These are phyloP conservation scores for Candida namnaoensis DNA, from an alignment of 805 yeast species.

Conservation along the genomic window DNA sequence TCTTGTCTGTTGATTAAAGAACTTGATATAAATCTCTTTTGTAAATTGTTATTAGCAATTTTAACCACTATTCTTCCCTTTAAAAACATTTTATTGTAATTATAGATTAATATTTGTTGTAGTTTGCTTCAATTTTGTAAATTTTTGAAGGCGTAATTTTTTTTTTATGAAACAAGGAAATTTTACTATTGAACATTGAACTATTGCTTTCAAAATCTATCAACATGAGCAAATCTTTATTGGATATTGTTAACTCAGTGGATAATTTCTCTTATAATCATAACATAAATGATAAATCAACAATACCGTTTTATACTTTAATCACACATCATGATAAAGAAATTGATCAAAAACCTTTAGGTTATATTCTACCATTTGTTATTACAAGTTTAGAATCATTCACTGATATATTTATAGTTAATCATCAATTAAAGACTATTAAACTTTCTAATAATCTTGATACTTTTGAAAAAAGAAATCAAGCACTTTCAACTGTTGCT, in stretches of 20 bases:
- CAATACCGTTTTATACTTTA: background rate
- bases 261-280: background rate
- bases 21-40: no score
- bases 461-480: conserved; percentile 31
- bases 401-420: conserved; percentile 14
- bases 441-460: conserved; percentile 20
- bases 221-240: no score
- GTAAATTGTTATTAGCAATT: no score
- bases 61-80: no score
- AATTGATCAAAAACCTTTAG: background rate
- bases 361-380: background rate
- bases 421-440: conserved; percentile 16
- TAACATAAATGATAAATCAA: background rate
- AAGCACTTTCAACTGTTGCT: conserved; percentile 35
- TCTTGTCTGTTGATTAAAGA: no score
- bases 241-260: background rate
- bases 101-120: no score
- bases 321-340: background rate
- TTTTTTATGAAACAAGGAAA: no score
- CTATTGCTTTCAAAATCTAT: no score
- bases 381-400: background rate
- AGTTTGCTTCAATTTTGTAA: no score
- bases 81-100: no score
- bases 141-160: no score
- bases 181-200: no score